These are phyloP conservation scores for Colletotrichum simmondsii DNA, from an alignment of 2,329 filamentous ascomycete species.

Conservation along the genomic window DNA sequence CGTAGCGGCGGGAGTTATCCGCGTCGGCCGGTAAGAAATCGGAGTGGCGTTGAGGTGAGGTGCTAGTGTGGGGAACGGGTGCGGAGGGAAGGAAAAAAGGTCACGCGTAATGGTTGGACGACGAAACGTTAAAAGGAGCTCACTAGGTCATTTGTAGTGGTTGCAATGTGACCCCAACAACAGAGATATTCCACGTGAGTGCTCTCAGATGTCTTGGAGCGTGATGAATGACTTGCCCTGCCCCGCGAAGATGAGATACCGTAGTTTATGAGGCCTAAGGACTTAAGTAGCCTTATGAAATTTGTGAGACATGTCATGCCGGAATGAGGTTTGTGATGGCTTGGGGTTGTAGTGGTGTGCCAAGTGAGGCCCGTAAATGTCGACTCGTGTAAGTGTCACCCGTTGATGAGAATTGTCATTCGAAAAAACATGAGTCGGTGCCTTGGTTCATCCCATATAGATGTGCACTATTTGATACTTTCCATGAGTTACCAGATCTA, in stretches of 20 bases:
- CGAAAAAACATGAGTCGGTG: background rate
- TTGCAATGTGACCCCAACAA: constrained; percentile 34
- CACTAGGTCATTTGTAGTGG: constrained; percentile 33
- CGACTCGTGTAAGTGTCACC: constrained; percentile 31
- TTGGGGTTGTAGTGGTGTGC: background rate
- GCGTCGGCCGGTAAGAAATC: constrained; percentile 66
- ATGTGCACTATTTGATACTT: background rate
- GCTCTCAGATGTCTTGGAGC: background rate
- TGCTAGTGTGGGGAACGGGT: background rate
- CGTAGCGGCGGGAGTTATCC: constrained; percentile 91
- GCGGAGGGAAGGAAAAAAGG: constrained; percentile 4
- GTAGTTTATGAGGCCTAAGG: background rate
- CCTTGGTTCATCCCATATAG: background rate
- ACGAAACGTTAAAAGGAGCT: constrained; percentile 30
- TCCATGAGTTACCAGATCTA: background rate
- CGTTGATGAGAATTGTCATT: constrained; percentile 12
- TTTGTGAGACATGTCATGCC: constrained; percentile 2
- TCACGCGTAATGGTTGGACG: constrained; percentile 36
- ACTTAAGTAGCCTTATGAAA: too few relatives aligned
- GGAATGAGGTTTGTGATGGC: background rate
- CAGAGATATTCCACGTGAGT: constrained; percentile 30
- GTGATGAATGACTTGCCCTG: constrained; percentile 21
- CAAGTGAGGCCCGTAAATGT: background rate
- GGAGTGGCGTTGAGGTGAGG: background rate
- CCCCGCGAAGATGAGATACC: background rate